Evolutionary conservation across 805 yeast species (phyloP), one percentile per base, ranked within the genome.

Genomic region (Myxozyma neotropica): DNA sequence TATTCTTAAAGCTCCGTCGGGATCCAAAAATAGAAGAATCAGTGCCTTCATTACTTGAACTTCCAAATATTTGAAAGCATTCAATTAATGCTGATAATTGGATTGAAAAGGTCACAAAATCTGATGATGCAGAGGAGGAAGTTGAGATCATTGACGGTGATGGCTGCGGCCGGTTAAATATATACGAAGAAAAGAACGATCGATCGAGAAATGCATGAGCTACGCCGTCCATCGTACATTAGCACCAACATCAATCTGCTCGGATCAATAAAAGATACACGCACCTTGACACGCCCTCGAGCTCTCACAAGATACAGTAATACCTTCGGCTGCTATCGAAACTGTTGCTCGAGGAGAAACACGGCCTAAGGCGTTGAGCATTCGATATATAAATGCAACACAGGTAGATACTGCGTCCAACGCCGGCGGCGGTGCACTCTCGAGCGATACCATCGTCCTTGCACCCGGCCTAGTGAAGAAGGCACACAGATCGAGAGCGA

Each of bases 61-160:
- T 48, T 13, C 64, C 61, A 44, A 62, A 62, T 15, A 62, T 59
- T 56, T 62, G 66, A 27, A 62, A 50, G 38, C 66, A 62, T 17
- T 55, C 60, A 21, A 62, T 57, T 6, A 62, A 54, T 27, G 64
- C 48, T 13, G 42, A 33, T n/a, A 62, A 51, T 27, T 63, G 53
- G 27, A 62, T 33, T 15, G 55, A 23, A 17, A 62, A 55, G 17
- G 54, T 4, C 17, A 51, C 55, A 4, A 35, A 4, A 8, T n/a
- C 39, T 29, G 39, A n/a, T n/a, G n/a, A n/a, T n/a, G n/a, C n/a
- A n/a, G n/a, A n/a, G n/a, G n/a, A n/a, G n/a, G n/a, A n/a, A n/a
- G n/a, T n/a, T n/a, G n/a, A n/a, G n/a, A n/a, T 31, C 35, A 35
- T n/a, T 19, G 39, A 19, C n/a, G 47, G 44, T 8, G 55, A 31